phyloP scores from a whole-genome alignment of 2,329 filamentous ascomycete genomes.

The Myriosclerotinia scirpicola region DNA sequence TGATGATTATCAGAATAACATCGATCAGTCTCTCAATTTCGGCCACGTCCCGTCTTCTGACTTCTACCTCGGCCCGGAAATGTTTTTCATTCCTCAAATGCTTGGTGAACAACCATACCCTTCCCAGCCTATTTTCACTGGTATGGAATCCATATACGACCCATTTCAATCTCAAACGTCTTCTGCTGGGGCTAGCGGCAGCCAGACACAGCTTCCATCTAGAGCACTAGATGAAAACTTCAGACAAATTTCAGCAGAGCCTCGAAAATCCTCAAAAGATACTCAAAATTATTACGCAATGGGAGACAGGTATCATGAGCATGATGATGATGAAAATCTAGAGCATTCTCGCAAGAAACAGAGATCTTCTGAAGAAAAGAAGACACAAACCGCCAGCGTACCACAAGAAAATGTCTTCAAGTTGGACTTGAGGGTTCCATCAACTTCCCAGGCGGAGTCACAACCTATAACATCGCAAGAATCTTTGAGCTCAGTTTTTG shows the following conservation, averaged over 20 bases:
- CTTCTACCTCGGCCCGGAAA: conserved; percentile 17
- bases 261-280: neutral
- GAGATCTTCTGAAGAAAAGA: neutral
- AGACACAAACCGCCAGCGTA: neutral
- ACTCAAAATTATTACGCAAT: neutral
- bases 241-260: neutral
- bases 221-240: neutral
- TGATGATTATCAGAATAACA: conserved; percentile 7
- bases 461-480: conserved; percentile 18
- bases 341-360: conserved; percentile 3
- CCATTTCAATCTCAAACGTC: neutral
- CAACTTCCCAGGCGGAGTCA: neutral
- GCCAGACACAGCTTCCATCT: neutral
- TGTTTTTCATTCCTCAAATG: conserved; percentile 11
- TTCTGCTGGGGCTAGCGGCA: neutral
- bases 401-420: conserved; percentile 14
- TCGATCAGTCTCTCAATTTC: conserved; percentile 8
- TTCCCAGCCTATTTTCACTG: neutral
- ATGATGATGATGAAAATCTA: neutral
- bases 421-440: conserved; percentile 13
- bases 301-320: neutral
- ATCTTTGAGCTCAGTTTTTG: conserved; percentile 22
- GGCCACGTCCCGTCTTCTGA: neutral
- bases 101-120: neutral
- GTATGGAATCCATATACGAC: neutral